Evolutionary conservation across 164 flowering plant species (phyloP).

Genomic region (Taxillus chinensis): DNA sequence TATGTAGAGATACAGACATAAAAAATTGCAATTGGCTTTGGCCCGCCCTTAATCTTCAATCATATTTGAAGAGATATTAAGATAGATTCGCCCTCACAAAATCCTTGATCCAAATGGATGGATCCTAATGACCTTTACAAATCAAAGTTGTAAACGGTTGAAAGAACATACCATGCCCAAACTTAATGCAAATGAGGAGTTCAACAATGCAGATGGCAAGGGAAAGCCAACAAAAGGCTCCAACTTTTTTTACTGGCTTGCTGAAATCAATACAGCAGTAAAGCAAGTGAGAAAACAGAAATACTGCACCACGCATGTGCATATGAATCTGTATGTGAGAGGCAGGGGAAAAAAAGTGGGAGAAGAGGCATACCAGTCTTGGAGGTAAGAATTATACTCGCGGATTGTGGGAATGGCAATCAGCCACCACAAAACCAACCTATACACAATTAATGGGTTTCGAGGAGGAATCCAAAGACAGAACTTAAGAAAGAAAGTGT

Average conservation of each 20-base stretch:
- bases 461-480: slow-evolving; percentile 98
- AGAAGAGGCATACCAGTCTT: slow-evolving; percentile 54
- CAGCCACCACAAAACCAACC: slow-evolving; percentile 93
- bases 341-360: slow-evolving; percentile 11
- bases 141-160: not conserved
- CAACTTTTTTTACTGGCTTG: slow-evolving; percentile 65
- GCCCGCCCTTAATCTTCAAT: no score
- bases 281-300: no score
- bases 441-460: slow-evolving; percentile 75
- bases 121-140: no score
- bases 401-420: slow-evolving; percentile 94
- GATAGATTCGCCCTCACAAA: no score
- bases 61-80: no score
- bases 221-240: slow-evolving; percentile 95
- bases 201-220: slow-evolving; percentile 94
- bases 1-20: no score
- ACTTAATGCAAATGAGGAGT: slow-evolving; percentile 93
- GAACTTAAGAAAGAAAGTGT: slow-evolving; percentile 93
- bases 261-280: slow-evolving; percentile 8
- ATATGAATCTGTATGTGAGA: not conserved
- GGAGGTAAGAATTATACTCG: slow-evolving; percentile 88
- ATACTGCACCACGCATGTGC: no score
- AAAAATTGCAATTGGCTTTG: no score
- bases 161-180: slow-evolving; percentile 71
- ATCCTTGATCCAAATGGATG: no score